Evolutionary conservation across 2,329 filamentous ascomycete genomes (phyloP).

Genomic region (Penicillium rolfsii): DNA sequence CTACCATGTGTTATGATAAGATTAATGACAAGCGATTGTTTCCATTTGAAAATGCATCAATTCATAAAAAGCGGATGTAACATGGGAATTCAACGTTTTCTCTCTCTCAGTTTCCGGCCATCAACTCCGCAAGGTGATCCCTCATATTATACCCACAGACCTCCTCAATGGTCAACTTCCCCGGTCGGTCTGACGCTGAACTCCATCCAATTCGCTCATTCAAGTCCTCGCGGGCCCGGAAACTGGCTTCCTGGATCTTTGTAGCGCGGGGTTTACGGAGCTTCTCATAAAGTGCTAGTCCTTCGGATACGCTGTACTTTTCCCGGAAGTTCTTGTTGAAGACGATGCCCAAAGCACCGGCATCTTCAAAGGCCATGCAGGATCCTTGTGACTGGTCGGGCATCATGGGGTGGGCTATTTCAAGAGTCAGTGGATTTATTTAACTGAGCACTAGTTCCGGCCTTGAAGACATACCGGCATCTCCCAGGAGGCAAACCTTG

Average conservation of each 20-base stretch:
- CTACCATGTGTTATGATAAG: neutral
- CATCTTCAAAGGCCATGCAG: slow-evolving; percentile 49
- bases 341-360: slow-evolving; percentile 43
- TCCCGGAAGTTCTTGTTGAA: slow-evolving; percentile 34
- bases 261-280: slow-evolving; percentile 37
- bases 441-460: too few species aligned
- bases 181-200: slow-evolving; percentile 29
- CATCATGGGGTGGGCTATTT: slow-evolving; percentile 39
- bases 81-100: neutral
- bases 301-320: slow-evolving; percentile 24
- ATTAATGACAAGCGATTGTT: neutral
- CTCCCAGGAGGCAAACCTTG: slow-evolving; percentile 34
- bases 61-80: neutral
- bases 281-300: slow-evolving; percentile 33
- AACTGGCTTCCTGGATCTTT: slow-evolving; percentile 36
- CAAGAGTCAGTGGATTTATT: neutral
- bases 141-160: slow-evolving; percentile 39
- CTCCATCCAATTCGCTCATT: slow-evolving; percentile 38
- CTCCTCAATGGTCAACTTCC: slow-evolving; percentile 40
- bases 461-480: slow-evolving; percentile 28
- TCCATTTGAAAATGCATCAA: neutral
- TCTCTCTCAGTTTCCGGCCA: slow-evolving; percentile 1
- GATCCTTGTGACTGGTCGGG: slow-evolving; percentile 40
- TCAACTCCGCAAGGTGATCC: slow-evolving; percentile 14
- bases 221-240: slow-evolving; percentile 31